These are phyloP conservation scores for Fusarium tjaetaba DNA, from an alignment of 2,329 filamentous ascomycete genomes.

Conservation along the genomic window DNA sequence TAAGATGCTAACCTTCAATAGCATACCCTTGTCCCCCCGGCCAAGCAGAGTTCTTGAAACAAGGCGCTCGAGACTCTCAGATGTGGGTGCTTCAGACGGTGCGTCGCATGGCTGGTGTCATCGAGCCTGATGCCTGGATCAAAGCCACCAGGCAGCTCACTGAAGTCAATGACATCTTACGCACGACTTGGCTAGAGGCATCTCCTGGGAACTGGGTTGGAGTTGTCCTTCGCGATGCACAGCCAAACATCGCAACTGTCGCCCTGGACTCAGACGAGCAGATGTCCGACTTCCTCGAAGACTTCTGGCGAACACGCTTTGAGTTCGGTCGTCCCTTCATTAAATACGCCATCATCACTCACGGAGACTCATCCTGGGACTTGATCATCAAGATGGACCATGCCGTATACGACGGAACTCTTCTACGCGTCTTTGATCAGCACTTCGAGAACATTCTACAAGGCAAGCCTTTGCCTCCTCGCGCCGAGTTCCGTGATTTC, in stretches of 20 bases:
- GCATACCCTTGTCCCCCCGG: background rate
- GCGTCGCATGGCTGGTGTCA: background rate
- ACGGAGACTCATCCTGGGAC: background rate
- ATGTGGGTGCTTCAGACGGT: background rate
- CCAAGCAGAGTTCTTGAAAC: background rate
- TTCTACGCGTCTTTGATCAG: background rate
- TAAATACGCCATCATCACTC: background rate
- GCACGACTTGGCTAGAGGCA: background rate
- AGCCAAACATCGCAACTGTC: background rate
- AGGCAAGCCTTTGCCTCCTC: background rate
- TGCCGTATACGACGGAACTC: background rate
- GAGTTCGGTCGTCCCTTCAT: background rate
- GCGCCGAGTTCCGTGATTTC: background rate
- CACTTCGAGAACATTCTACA: background rate
- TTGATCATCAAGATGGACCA: background rate
- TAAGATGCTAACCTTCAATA: accelerated
- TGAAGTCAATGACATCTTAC: background rate
- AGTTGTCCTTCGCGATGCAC: background rate
- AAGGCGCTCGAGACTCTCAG: background rate
- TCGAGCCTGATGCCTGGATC: background rate
- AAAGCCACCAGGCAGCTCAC: background rate
- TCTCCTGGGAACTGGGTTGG: background rate
- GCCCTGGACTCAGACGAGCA: accelerated
- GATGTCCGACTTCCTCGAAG: background rate
- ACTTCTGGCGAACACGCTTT: background rate